These are phyloP conservation scores for Microsporum ferrugineum DNA, from an alignment of 2,329 filamentous ascomycete species.

Conservation along the genomic window DNA sequence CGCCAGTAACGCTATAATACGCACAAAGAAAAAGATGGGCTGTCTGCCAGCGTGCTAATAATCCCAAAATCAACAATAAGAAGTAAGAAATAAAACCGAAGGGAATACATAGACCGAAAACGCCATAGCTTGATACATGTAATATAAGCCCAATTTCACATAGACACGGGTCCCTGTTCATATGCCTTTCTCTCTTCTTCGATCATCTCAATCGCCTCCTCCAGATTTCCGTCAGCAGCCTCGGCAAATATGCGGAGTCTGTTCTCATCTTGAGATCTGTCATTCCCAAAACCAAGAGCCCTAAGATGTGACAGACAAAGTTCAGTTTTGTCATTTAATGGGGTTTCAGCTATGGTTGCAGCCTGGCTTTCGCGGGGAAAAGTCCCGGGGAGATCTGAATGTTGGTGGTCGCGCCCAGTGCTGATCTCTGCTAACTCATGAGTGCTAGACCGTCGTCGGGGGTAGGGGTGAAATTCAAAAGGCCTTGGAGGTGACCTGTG, in stretches of 20 bases:
- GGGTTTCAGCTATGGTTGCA: background rate
- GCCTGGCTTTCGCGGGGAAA: conserved; percentile 17
- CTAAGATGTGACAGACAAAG: conserved; percentile 31
- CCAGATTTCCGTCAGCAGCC: conserved; percentile 32
- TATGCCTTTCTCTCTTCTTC: conserved; percentile 38
- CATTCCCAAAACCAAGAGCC: conserved; percentile 32
- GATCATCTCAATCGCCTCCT: conserved; percentile 41
- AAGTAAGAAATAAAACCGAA: background rate
- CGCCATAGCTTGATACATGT: background rate
- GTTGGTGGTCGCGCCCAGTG: background rate
- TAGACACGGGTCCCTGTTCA: conserved; percentile 17
- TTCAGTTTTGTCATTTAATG: conserved; percentile 18
- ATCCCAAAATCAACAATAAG: background rate
- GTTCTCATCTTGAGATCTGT: conserved; percentile 25
- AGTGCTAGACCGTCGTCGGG: background rate
- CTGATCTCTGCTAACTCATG: conserved; percentile 1
- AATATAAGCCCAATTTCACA: background rate
- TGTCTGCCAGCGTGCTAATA: background rate
- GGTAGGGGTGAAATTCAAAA: background rate
- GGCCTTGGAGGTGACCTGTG: conserved; percentile 5
- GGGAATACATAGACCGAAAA: background rate
- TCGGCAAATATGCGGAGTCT: conserved; percentile 36
- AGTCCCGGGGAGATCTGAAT: conserved; percentile 17
- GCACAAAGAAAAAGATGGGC: background rate
- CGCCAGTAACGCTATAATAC: background rate